A percentile compares a stretch with the other conserved stretches of the same genome.
Evolutionary conservation across 2,329 filamentous ascomycete species (phyloP).

Genomic region (Ophioceras dolichostomum): DNA sequence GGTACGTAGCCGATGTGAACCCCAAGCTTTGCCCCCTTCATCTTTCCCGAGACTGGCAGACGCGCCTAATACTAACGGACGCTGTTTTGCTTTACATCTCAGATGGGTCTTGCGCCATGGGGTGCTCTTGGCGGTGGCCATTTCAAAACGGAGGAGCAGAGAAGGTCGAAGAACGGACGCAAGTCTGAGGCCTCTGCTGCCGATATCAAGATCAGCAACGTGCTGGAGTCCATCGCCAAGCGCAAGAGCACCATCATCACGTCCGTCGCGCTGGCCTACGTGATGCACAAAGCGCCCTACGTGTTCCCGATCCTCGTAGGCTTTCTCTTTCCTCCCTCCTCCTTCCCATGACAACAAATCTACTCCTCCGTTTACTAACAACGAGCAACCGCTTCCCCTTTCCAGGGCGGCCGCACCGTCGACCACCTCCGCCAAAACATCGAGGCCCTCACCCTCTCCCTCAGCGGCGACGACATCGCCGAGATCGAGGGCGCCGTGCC

Average conservation of each 20-base stretch:
- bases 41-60: constrained; percentile 30
- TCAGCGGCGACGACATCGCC: constrained; percentile 50
- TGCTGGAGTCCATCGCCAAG: constrained; percentile 35
- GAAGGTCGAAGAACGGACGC: constrained; percentile 21
- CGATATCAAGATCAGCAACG: constrained; percentile 36
- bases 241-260: constrained; percentile 30
- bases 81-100: too few species aligned
- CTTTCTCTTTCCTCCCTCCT: not conserved
- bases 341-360: not conserved
- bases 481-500: constrained; percentile 49
- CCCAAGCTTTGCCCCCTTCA: too few species aligned
- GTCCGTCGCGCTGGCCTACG: constrained; percentile 55
- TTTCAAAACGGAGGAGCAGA: constrained; percentile 20
- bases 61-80: not conserved
- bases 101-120: constrained; percentile 38
- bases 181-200: constrained; percentile 29
- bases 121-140: constrained; percentile 32
- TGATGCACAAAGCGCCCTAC: constrained; percentile 58
- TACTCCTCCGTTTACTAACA: too few species aligned
- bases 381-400: not conserved
- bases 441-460: constrained; percentile 47
- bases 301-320: constrained; percentile 54
- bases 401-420: constrained; percentile 48
- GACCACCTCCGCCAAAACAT: constrained; percentile 61
- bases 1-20: not conserved